Evolutionary conservation across 805 yeast species (phyloP).

Genomic region (Wickerhamomyces xylosicus): DNA sequence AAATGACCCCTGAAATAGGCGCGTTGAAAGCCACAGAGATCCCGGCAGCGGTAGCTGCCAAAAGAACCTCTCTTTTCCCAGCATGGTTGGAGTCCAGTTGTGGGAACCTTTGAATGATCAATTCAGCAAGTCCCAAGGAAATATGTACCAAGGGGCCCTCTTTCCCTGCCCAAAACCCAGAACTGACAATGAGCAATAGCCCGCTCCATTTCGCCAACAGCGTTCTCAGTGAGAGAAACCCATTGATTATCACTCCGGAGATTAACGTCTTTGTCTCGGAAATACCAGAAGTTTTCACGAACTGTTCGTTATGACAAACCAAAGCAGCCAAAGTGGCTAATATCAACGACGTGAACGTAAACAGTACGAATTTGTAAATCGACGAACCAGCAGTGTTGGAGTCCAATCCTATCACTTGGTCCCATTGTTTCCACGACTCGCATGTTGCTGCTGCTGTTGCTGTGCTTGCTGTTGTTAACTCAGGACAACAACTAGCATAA

Average conservation of each 20-base stretch:
- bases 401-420: constrained; percentile 16
- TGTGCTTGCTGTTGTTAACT: constrained; percentile 6
- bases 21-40: constrained; percentile 79
- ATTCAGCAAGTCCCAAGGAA: constrained; percentile 46
- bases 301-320: constrained; percentile 21
- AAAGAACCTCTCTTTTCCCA: constrained; percentile 48
- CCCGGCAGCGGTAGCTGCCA: constrained; percentile 78
- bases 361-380: constrained; percentile 25
- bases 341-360: constrained; percentile 25
- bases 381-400: constrained; percentile 19
- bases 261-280: constrained; percentile 62
- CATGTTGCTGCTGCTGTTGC: constrained; percentile 21
- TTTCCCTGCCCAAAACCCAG: constrained; percentile 76
- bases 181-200: constrained; percentile 53
- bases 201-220: constrained; percentile 49
- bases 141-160: constrained; percentile 86
- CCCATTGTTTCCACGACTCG: constrained; percentile 25
- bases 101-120: constrained; percentile 25
- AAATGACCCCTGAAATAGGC: constrained; percentile 82
- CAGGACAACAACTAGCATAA: constrained; percentile 22
- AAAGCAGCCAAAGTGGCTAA: constrained; percentile 29
- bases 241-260: constrained; percentile 49
- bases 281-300: constrained; percentile 51
- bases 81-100: constrained; percentile 38
- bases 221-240: constrained; percentile 40